phyloP scores from a whole-genome alignment of 208 protist species.

The Phytomonas francai region DNA sequence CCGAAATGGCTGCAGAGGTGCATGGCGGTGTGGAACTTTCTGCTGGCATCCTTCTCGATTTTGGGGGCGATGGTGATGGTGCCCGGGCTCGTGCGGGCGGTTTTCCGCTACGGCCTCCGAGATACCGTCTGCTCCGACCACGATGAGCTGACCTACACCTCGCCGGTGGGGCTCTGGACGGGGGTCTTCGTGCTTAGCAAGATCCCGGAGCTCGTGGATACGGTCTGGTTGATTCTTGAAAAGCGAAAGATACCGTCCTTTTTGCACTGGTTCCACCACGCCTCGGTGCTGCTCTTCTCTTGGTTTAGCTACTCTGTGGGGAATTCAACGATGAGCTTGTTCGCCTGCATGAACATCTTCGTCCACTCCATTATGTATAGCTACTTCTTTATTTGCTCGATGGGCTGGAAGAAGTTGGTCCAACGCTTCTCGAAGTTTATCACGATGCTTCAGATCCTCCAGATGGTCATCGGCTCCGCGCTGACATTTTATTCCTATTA shows the following conservation, averaged over 20 bases:
- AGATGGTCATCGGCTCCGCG: conserved; percentile 80
- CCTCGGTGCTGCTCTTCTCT: conserved; percentile 85
- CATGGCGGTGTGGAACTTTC: conserved; percentile 83
- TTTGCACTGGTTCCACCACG: conserved; percentile 93
- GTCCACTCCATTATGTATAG: conserved; percentile 94
- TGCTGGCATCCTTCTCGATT: conserved; percentile 74
- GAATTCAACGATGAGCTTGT: conserved; percentile 56
- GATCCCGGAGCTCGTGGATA: conserved; percentile 82
- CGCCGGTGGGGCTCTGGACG: conserved; percentile 48
- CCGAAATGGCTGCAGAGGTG: conserved; percentile 42
- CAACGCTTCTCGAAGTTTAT: conserved; percentile 77
- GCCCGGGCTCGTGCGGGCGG: conserved; percentile 26
- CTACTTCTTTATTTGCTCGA: conserved; percentile 85
- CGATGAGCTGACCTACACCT: conserved; percentile 37
- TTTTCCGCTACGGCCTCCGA: conserved; percentile 27
- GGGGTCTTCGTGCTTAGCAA: conserved; percentile 76
- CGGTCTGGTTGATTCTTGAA: conserved; percentile 67
- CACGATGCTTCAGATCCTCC: conserved; percentile 81
- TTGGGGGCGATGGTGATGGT: conserved; percentile 54
- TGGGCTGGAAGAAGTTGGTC: conserved; percentile 48
- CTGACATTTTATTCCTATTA: conserved; percentile 44
- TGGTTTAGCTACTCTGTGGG: conserved; percentile 68
- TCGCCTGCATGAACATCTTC: conserved; percentile 89
- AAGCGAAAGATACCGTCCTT: conserved; percentile 78
- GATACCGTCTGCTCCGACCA: conserved; percentile 48